Evolutionary conservation across 1,139 yeast species (phyloP).

Genomic region (Blastobotrys serpentis): DNA sequence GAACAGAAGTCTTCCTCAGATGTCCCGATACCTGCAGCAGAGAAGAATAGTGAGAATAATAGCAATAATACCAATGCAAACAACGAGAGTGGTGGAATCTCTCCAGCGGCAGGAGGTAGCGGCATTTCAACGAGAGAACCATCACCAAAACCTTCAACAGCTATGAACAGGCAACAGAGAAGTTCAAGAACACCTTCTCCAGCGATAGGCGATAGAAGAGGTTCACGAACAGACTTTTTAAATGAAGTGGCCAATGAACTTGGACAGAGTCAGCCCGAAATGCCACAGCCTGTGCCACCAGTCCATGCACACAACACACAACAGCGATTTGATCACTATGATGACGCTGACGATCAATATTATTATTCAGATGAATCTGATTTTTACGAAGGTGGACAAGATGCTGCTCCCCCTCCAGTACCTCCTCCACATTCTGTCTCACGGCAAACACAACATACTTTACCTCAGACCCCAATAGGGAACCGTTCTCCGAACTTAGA

Average conservation of each 20-base stretch:
- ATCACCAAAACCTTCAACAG: not conserved
- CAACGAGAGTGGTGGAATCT: not conserved
- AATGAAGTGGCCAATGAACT: slow-evolving; percentile 17
- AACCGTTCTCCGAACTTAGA: slow-evolving; percentile 19
- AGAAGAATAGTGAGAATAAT: slow-evolving; percentile 2
- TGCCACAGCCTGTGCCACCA: not conserved
- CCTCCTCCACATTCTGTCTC: slow-evolving; percentile 34
- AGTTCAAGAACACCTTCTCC: slow-evolving; percentile 4
- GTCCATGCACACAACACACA: not conserved
- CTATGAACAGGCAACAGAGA: not conserved
- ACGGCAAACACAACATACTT: slow-evolving; percentile 1
- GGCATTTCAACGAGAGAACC: slow-evolving; percentile 4
- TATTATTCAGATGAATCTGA: slow-evolving; percentile 11
- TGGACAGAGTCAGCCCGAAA: slow-evolving; percentile 1
- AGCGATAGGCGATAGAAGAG: not conserved
- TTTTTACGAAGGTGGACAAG: slow-evolving; percentile 15
- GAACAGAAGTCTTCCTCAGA: slow-evolving; percentile 21
- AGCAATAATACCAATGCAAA: not conserved
- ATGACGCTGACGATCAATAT: slow-evolving; percentile 14
- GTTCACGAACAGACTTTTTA: slow-evolving; percentile 16
- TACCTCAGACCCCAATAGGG: slow-evolving; percentile 5
- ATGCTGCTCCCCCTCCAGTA: slow-evolving; percentile 29
- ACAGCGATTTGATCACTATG: slow-evolving; percentile 13
- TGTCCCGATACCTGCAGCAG: slow-evolving; percentile 7
- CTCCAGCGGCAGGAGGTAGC: not conserved